Evolutionary conservation across 192 early-diverging fungal genomes (phyloP).

Genomic region (Backusella parvicylindrica): DNA sequence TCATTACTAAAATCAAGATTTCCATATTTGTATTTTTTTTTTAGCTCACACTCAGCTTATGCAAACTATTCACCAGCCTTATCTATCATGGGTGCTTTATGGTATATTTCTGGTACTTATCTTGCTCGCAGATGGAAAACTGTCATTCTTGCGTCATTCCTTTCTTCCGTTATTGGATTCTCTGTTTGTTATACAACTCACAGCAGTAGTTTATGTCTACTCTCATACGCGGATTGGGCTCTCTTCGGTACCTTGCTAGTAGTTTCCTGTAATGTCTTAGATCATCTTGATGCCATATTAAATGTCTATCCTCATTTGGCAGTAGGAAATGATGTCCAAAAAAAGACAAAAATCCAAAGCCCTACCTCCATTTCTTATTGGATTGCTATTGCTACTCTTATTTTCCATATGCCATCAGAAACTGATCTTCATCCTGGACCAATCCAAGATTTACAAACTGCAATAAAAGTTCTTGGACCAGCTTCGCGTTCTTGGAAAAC

Average conservation of each 20-base stretch:
- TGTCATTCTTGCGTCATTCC: conserved; percentile 7
- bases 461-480: conserved; percentile 18
- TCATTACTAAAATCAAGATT: neutral
- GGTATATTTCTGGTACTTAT: conserved; percentile 31
- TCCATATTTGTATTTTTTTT: neutral
- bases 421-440: conserved; percentile 8
- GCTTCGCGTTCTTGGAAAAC: conserved; percentile 32
- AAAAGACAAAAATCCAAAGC: conserved; percentile 7
- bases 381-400: neutral
- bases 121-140: conserved; percentile 26
- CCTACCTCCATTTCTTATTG: conserved; percentile 10
- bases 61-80: neutral
- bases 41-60: neutral
- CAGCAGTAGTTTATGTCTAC: conserved; percentile 17
- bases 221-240: conserved; percentile 37
- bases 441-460: conserved; percentile 22
- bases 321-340: neutral
- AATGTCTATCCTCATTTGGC: conserved; percentile 28
- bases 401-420: conserved; percentile 19
- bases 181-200: conserved; percentile 12
- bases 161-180: conserved; percentile 14
- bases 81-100: conserved; percentile 4
- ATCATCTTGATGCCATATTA: conserved; percentile 30
- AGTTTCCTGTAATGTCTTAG: conserved; percentile 16
- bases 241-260: conserved; percentile 19